A percentile compares a stretch with the other conserved stretches of the same genome.
Evolutionary conservation across 192 early-diverging fungal species (phyloP).

Genomic region (Umbelopsis vinacea): DNA sequence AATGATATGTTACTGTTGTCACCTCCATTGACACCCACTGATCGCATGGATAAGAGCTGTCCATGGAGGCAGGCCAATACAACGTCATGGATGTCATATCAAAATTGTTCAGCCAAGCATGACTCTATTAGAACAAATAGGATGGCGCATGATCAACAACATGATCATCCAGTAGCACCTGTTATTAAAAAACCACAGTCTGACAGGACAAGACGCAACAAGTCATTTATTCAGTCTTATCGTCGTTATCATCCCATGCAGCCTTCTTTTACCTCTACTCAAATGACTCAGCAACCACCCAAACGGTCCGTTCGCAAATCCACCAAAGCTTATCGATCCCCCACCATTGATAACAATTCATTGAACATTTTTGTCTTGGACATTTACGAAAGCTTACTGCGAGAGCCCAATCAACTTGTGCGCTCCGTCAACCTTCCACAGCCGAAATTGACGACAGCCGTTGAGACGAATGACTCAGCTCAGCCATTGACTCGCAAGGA

Average conservation of each 20-base stretch:
- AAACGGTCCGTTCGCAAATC: background rate
- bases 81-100: conserved; percentile 18
- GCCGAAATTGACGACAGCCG: conserved; percentile 6
- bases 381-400: conserved; percentile 15
- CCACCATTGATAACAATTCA: background rate
- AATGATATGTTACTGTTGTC: conserved; percentile 1
- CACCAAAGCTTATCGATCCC: background rate
- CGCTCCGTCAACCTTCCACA: conserved; percentile 6
- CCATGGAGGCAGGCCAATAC: conserved; percentile 7
- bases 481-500: conserved; percentile 18
- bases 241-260: conserved; percentile 7
- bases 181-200: conserved; percentile 3
- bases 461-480: conserved; percentile 18
- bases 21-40: conserved; percentile 11
- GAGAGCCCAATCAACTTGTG: conserved; percentile 3
- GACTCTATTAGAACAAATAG: conserved; percentile 21
- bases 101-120: conserved; percentile 11
- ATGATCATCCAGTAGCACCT: conserved; percentile 18
- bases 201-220: conserved; percentile 21
- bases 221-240: conserved; percentile 15
- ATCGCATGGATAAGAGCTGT: conserved; percentile 1
- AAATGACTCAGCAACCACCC: background rate
- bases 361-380: conserved; percentile 13
- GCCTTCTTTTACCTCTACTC: background rate
- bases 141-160: conserved; percentile 22